These are phyloP conservation scores for Claviceps lovelessii DNA, from an alignment of 2,329 filamentous ascomycete genomes.

Conservation along the genomic window DNA sequence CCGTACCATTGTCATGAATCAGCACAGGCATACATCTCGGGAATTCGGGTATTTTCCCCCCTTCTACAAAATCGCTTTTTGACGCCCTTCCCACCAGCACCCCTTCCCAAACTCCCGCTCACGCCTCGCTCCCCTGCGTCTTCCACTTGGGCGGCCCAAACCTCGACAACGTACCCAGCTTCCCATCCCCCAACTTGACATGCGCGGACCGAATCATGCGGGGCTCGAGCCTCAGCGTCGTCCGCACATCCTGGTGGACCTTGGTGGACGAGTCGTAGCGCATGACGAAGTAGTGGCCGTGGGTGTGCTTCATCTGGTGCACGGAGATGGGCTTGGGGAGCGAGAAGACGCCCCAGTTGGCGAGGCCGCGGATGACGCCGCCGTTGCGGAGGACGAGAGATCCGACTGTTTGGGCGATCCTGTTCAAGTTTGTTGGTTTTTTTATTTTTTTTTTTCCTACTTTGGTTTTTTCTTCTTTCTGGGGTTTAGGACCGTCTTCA, in stretches of 20 bases:
- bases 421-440: conserved; percentile 21
- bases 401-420: conserved; percentile 78
- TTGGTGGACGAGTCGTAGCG: conserved; percentile 70
- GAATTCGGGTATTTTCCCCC: background rate
- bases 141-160: conserved; percentile 39
- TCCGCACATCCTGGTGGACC: conserved; percentile 61
- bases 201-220: conserved; percentile 76
- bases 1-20: background rate
- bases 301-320: conserved; percentile 69
- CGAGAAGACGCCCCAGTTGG: conserved; percentile 89
- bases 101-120: background rate
- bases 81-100: no score
- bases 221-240: conserved; percentile 71
- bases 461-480: background rate
- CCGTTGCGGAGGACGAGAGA: conserved; percentile 66
- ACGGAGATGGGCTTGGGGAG: conserved; percentile 67
- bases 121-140: conserved; percentile 20
- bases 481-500: conserved; percentile 11
- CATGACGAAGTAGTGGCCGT: conserved; percentile 96
- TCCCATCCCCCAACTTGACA: conserved; percentile 66
- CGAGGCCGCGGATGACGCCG: conserved; percentile 81
- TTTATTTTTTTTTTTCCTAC: background rate
- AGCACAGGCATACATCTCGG: background rate
- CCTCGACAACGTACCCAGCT: conserved; percentile 34
- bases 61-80: background rate